Evolutionary conservation across 805 yeast species (phyloP).

Genomic region (Wickerhamomyces chambardii): DNA sequence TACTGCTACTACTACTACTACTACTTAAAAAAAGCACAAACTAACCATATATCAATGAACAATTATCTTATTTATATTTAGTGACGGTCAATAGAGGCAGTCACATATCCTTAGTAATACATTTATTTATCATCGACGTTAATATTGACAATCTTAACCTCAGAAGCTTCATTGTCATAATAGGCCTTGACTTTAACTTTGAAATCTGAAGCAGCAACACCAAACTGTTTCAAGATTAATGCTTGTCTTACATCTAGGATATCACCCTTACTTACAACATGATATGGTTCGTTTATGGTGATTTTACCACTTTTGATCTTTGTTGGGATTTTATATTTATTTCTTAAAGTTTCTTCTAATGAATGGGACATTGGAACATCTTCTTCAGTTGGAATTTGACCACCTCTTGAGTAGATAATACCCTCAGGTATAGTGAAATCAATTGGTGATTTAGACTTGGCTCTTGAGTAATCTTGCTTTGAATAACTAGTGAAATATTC

Average conservation of each 20-base stretch:
- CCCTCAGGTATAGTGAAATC: constrained; percentile 87
- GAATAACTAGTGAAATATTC: constrained; percentile 78
- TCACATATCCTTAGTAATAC: no score
- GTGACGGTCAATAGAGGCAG: no score
- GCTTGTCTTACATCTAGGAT: constrained; percentile 85
- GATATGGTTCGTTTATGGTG: constrained; percentile 62
- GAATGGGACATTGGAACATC: constrained; percentile 97
- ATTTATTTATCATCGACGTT: constrained; percentile 20
- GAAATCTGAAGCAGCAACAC: constrained; percentile 89
- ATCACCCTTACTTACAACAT: constrained; percentile 76
- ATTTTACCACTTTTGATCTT: constrained; percentile 86
- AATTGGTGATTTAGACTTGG: constrained; percentile 78
- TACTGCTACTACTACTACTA: no score
- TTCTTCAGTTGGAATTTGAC: constrained; percentile 81
- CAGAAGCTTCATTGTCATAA: constrained; percentile 53
- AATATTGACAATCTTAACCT: constrained; percentile 21
- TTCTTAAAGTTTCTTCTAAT: constrained; percentile 87
- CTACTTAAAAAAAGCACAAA: no score
- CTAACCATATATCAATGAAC: no score
- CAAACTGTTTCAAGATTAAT: constrained; percentile 86
- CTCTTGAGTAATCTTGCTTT: constrained; percentile 81
- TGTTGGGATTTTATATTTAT: constrained; percentile 85
- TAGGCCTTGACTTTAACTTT: constrained; percentile 73
- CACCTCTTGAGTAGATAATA: constrained; percentile 89
- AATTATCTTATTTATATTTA: no score